Percentiles rank a stretch among this genome's conserved stretches.
Conservation (phyloP, 805 yeast genomes). For the Wickerhamiella musiphila region DNA sequence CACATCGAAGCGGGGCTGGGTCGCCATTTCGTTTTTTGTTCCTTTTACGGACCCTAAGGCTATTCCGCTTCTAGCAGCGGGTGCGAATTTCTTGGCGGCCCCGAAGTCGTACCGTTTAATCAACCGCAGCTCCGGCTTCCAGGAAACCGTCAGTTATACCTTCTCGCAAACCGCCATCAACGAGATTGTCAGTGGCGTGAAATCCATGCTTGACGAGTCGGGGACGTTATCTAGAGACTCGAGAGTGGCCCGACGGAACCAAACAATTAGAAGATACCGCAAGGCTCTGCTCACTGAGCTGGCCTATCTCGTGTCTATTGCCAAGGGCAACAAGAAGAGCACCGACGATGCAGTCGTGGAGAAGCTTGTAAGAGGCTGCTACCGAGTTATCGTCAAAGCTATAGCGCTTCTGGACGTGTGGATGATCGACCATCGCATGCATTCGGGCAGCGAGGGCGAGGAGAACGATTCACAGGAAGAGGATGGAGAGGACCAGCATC, state of each 20-base stretch:
- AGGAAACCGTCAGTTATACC: constrained; percentile 13
- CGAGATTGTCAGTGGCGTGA: constrained; percentile 23
- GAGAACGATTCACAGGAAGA: not conserved
- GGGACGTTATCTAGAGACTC: constrained; percentile 22
- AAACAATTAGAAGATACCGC: constrained; percentile 19
- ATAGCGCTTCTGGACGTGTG: constrained; percentile 19
- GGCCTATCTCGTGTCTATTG: constrained; percentile 23
- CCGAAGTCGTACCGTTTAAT: constrained; percentile 18
- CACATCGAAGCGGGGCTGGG: constrained; percentile 26
- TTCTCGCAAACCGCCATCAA: constrained; percentile 23
- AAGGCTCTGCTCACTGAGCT: constrained; percentile 24
- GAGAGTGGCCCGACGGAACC: constrained; percentile 17
- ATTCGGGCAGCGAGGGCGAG: not conserved
- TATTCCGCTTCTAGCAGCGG: constrained; percentile 23
- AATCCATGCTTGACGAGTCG: constrained; percentile 21
- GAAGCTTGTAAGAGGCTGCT: constrained; percentile 19
- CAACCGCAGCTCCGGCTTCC: constrained; percentile 1
- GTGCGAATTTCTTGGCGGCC: constrained; percentile 20
- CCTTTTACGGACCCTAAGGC: constrained; percentile 22
- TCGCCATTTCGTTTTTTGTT: constrained; percentile 26
- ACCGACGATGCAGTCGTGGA: constrained; percentile 19
- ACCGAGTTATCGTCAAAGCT: constrained; percentile 20
- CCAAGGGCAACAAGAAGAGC: constrained; percentile 20
- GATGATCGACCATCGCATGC: constrained; percentile 12
- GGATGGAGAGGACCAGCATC: not conserved